phyloP scores from a whole-genome alignment of 768 basidiomycete genomes.

The Clitopilus hobsonii region DNA sequence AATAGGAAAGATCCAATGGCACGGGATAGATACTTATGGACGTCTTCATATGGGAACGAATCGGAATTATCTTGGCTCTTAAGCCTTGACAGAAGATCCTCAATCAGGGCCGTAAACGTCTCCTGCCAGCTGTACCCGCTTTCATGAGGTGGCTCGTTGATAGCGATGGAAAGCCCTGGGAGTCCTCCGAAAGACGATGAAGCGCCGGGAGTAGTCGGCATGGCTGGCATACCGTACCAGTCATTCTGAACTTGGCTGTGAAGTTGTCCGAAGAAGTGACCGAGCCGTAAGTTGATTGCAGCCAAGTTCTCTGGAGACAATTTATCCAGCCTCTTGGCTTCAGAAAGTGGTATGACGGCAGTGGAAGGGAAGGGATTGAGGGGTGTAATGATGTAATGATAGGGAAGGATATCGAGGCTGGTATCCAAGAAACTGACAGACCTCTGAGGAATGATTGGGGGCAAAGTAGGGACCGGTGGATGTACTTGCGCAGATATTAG shows the following conservation, averaged over 20 bases:
- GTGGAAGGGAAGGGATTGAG: slow-evolving; percentile 30
- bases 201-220: slow-evolving; percentile 23
- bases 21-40: slow-evolving; percentile 52
- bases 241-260: slow-evolving; percentile 69
- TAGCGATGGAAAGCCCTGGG: slow-evolving; percentile 5
- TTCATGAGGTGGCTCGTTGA: slow-evolving; percentile 20
- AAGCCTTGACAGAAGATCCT: slow-evolving; percentile 46
- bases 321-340: slow-evolving; percentile 28
- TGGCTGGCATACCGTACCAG: slow-evolving; percentile 50
- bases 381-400: slow-evolving; percentile 48
- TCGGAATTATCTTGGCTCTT: slow-evolving; percentile 19
- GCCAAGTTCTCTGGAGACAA: slow-evolving; percentile 33
- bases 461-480: neutral
- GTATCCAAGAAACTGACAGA: slow-evolving; percentile 34
- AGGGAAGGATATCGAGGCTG: slow-evolving; percentile 39
- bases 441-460: neutral
- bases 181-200: neutral
- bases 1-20: slow-evolving; percentile 76
- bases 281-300: slow-evolving; percentile 56
- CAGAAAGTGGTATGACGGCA: slow-evolving; percentile 31
- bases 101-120: slow-evolving; percentile 58
- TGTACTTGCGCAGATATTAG: neutral
- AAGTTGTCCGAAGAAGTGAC: slow-evolving; percentile 55
- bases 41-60: slow-evolving; percentile 33
- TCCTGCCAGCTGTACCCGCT: slow-evolving; percentile 72